phyloP scores from a whole-genome alignment of 495 filamentous ascomycete species.

The Neurospora terricola region DNA sequence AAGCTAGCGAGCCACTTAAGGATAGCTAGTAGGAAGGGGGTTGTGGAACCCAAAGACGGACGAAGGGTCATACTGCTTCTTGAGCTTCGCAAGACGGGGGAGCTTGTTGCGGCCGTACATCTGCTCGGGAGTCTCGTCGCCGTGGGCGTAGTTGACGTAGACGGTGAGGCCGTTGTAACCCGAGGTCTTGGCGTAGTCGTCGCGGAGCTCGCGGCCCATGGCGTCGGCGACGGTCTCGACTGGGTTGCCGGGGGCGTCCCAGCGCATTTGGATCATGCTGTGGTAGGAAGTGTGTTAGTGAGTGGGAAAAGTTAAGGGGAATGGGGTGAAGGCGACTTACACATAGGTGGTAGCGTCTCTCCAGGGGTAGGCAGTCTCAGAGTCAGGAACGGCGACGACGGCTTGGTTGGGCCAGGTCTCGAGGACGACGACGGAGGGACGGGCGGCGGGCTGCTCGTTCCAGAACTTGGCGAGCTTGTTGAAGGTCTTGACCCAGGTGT shows the following conservation, averaged over 20 bases:
- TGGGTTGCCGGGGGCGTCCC: background rate
- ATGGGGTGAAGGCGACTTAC: background rate
- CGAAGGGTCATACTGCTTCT: constrained; percentile 22
- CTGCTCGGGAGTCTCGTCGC: constrained; percentile 24
- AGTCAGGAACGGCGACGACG: background rate
- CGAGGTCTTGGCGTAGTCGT: background rate
- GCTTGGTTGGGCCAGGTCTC: background rate
- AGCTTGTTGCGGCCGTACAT: constrained; percentile 20
- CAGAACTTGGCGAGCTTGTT: background rate
- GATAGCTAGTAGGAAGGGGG: constrained; percentile 3
- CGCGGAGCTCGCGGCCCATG: background rate
- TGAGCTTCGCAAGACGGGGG: constrained; percentile 14
- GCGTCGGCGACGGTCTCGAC: background rate
- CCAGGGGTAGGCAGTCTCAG: background rate
- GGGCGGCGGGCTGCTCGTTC: background rate
- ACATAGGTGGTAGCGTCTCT: background rate
- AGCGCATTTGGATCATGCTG: background rate
- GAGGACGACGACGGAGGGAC: background rate
- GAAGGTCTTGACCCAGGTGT: background rate
- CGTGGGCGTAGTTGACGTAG: constrained; percentile 28
- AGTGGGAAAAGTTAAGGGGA: background rate
- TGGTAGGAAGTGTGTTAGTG: background rate
- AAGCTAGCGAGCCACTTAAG: background rate
- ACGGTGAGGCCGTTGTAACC: constrained; percentile 17
- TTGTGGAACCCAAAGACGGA: constrained; percentile 15